Evolutionary conservation across 2,329 filamentous ascomycete species (phyloP).

Genomic region (Colletotrichum tanaceti): DNA sequence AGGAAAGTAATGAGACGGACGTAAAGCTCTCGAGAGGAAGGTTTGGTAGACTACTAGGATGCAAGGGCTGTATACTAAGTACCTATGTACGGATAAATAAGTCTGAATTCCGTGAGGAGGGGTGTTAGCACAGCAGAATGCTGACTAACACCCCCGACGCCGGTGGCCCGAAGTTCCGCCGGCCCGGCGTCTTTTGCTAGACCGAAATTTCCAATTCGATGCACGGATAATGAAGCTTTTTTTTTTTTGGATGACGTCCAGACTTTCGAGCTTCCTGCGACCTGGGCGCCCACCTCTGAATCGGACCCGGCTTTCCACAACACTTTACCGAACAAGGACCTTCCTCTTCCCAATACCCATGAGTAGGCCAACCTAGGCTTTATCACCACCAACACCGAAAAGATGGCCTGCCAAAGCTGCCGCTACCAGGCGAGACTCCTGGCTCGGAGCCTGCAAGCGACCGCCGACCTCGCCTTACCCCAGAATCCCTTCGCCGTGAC

Average conservation of each 20-base stretch:
- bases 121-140: too few species aligned
- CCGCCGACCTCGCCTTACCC: conserved; percentile 33
- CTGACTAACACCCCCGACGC: too few species aligned
- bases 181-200: conserved; percentile 28
- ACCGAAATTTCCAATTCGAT: conserved; percentile 40
- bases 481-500: conserved; percentile 18
- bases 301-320: not conserved
- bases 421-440: conserved; percentile 57
- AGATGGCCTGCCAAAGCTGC: conserved; percentile 64
- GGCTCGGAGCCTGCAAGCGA: conserved; percentile 46
- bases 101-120: too few species aligned
- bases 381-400: conserved; percentile 26
- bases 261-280: conserved; percentile 30
- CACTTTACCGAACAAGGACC: conserved; percentile 6
- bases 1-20: not conserved
- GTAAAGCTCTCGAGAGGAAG: not conserved
- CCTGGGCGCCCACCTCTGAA: conserved; percentile 12
- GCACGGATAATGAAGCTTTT: conserved; percentile 31
- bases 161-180: conserved; percentile 38
- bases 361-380: not conserved
- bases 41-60: too few species aligned
- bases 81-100: too few species aligned
- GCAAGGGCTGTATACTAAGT: not conserved
- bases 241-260: conserved; percentile 43
- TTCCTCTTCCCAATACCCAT: not conserved